Evolutionary conservation across 192 early-diverging fungal species (phyloP), one percentile per base, ranked within the genome.

Genomic region (Coemansia sp.): DNA sequence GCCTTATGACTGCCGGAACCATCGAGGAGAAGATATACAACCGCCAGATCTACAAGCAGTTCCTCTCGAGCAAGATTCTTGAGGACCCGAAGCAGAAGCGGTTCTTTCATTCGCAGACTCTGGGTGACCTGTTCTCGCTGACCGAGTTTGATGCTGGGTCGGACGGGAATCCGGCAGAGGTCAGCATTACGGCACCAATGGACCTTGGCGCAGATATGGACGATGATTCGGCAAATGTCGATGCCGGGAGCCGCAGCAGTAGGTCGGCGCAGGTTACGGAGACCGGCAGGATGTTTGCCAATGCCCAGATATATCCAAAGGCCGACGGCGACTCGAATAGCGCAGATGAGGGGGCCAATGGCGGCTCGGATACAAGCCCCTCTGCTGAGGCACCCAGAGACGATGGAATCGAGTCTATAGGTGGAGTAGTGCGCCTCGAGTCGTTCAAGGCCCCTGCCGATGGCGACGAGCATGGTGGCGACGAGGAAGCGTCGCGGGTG

Each of bases 1-100:
- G 96, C 5, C 75, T 99, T 9, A 96, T 99, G 92, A 96, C 90
- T 18, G 83, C 85, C 4, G 85, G 90, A 0, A 96, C 91, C 0
- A 94, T 95, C 28, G 91, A 95, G 54, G 91, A 95, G 64, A 95
- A 95, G 67, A 96, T 95, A 8, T 95, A 95, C 50, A 92, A 92
- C 61, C 80, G 96, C 16, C 96, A 99, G 63, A 95, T 99, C 32
- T 96, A 91, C 67, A 99, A 99, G 53, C 90, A 93, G 73, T 92
- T 94, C 53, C 46, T 99, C 63, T 87, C 91, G n/a, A 91, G 92
- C 78, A 95, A 96, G 62, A 89, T 98, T 22, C 67, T 98, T 41
- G 84, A 85, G 25, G 92, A 96, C 42, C 90, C 94, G 7, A 81
- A 81, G 44, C 90, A 93, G 57, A 73, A 81, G 57, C 80, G 91